Conservation (phyloP, 2,329 filamentous ascomycete species). For the Pochonia chlamydosporia region DNA sequence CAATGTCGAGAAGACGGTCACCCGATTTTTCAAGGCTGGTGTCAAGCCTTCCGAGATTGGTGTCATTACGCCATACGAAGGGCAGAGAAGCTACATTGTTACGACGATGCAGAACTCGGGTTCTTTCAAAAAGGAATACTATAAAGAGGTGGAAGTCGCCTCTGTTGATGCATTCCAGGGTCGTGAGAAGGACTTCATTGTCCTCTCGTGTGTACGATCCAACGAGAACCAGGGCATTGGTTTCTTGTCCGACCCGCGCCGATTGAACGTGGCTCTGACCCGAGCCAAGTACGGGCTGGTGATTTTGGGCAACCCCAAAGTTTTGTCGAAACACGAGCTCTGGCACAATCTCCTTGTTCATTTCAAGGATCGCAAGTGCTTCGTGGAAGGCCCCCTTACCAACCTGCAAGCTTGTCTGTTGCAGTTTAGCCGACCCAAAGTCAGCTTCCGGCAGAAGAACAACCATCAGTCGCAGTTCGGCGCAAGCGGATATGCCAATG, state of each 20-base stretch:
- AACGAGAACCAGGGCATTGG: slow-evolving; percentile 99
- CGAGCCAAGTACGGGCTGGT: slow-evolving; percentile 95
- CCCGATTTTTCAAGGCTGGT: slow-evolving; percentile 96
- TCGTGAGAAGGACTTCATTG: slow-evolving; percentile 98
- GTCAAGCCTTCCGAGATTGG: slow-evolving; percentile 92
- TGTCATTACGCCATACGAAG: slow-evolving; percentile 98
- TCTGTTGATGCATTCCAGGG: slow-evolving; percentile 99
- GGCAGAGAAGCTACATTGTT: slow-evolving; percentile 95
- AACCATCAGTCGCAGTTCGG: slow-evolving; percentile 64
- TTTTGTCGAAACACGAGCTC: slow-evolving; percentile 92
- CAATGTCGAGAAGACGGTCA: slow-evolving; percentile 98
- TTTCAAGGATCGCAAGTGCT: slow-evolving; percentile 94
- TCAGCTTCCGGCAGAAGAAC: slow-evolving; percentile 87
- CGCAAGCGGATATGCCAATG: slow-evolving; percentile 29
- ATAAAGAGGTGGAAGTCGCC: slow-evolving; percentile 97
- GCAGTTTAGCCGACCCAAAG: slow-evolving; percentile 91
- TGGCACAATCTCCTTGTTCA: slow-evolving; percentile 95
- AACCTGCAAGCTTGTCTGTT: slow-evolving; percentile 94
- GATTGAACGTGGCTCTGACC: slow-evolving; percentile 93
- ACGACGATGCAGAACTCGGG: slow-evolving; percentile 99
- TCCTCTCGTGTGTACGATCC: slow-evolving; percentile 93
- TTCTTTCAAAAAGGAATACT: slow-evolving; percentile 95
- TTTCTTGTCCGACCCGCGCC: slow-evolving; percentile 94
- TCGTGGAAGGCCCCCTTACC: slow-evolving; percentile 90
- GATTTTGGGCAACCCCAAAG: slow-evolving; percentile 95